These are phyloP conservation scores for Argentina anserina DNA, from an alignment of 306 rosid genomes.

Conservation along the genomic window DNA sequence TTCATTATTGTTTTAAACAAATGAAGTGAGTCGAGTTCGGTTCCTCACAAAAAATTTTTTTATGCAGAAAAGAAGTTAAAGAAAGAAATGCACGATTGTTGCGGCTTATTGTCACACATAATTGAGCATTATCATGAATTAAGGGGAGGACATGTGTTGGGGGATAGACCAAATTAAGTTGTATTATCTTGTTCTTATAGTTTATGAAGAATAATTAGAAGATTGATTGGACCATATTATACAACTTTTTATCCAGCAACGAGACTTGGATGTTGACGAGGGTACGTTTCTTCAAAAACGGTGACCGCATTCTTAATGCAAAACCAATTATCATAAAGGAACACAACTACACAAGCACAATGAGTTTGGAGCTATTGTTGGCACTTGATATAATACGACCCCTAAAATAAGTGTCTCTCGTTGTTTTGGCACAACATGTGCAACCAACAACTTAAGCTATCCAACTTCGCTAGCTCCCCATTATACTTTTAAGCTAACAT, in stretches of 20 bases:
- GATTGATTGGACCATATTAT: neutral
- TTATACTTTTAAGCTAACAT: neutral
- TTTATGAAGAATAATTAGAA: neutral
- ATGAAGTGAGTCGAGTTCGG: neutral
- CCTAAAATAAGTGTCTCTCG: neutral
- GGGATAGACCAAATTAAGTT: neutral
- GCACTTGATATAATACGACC: neutral
- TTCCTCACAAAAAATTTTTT: neutral
- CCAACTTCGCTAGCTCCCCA: neutral
- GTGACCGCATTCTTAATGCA: neutral
- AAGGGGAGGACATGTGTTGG: neutral
- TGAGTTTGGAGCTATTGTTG: neutral
- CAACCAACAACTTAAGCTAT: neutral
- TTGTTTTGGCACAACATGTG: neutral
- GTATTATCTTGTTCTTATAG: neutral
- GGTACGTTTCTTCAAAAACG: conserved; percentile 1
- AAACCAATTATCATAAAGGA: neutral
- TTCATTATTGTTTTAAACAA: too few species aligned
- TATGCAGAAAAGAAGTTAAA: neutral
- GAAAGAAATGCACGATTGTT: neutral
- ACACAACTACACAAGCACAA: neutral
- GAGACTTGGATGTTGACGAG: neutral
- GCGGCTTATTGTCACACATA: neutral
- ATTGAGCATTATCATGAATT: neutral
- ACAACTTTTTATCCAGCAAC: neutral